A percentile compares a stretch with the other conserved stretches of the same genome.
phyloP scores from a whole-genome alignment of 768 basidiomycete genomes.

The Pleurotus ostreatus region DNA sequence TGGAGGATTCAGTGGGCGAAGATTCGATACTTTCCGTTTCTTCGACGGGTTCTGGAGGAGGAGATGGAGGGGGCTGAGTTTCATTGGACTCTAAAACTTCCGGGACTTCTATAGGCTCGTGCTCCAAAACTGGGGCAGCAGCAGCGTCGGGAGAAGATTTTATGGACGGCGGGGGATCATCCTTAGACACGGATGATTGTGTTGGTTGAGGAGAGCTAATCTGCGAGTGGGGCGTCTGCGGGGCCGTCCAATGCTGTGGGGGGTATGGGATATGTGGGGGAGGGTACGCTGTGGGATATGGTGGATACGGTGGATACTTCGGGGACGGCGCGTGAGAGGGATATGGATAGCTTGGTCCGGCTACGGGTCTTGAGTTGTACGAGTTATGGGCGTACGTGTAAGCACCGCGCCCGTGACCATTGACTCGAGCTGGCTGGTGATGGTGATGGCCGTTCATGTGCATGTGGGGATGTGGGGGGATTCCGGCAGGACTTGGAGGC shows the following conservation, averaged over 20 bases:
- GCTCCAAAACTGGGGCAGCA: not conserved
- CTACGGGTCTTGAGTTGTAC: constrained; percentile 27
- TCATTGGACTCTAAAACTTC: too few relatives aligned
- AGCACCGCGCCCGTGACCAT: constrained; percentile 30
- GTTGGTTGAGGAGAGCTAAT: constrained; percentile 56
- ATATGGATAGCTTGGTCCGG: constrained; percentile 33
- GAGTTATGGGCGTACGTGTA: constrained; percentile 21
- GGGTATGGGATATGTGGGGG: constrained; percentile 32
- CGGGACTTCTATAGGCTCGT: not conserved
- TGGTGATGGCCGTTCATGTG: constrained; percentile 21
- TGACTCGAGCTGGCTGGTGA: constrained; percentile 27
- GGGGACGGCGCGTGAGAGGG: constrained; percentile 29
- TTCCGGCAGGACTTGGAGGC: constrained; percentile 27
- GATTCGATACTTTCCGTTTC: too few relatives aligned
- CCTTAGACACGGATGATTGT: constrained; percentile 47
- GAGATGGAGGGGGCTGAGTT: constrained; percentile 6
- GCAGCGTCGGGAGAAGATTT: not conserved
- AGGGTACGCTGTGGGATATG: constrained; percentile 22
- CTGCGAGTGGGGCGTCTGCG: not conserved
- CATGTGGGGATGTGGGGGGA: constrained; percentile 19
- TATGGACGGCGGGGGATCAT: constrained; percentile 3
- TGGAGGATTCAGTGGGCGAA: not conserved
- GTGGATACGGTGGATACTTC: constrained; percentile 19
- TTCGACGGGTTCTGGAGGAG: constrained; percentile 14
- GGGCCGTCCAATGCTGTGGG: constrained; percentile 14